A percentile compares a stretch with the other conserved stretches of the same genome.
Conservation (phyloP, 306 rosid species). For the Quercus berberidifolia region DNA sequence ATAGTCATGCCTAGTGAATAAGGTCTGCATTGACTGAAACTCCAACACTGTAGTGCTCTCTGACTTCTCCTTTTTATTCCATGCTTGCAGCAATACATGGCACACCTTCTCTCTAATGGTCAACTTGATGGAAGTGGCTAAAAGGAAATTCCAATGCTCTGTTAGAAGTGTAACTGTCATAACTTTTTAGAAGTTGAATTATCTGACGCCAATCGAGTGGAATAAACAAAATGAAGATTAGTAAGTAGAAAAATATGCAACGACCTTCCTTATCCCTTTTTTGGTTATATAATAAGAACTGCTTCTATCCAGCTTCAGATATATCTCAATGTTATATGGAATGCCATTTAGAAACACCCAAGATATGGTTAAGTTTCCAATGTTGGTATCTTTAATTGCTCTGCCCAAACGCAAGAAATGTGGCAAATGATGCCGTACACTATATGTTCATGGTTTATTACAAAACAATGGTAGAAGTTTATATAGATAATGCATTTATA, state of each 20-base stretch:
- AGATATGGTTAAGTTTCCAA: no score
- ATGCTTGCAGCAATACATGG: constrained; percentile 82
- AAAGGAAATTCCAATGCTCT: neutral
- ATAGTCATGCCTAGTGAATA: neutral
- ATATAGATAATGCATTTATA: no score
- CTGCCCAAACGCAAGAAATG: no score
- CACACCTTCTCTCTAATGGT: constrained; percentile 85
- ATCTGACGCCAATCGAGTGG: neutral
- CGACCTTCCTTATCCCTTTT: neutral
- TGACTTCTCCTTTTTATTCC: constrained; percentile 1
- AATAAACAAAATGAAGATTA: neutral
- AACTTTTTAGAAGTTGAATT: neutral
- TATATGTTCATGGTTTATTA: no score
- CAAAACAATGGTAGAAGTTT: no score
- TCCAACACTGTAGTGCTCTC: neutral
- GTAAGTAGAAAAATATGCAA: neutral
- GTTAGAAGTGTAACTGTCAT: neutral
- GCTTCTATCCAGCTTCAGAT: neutral
- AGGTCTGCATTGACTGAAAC: neutral
- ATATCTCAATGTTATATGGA: neutral
- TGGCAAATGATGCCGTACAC: no score
- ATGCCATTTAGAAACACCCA: no score
- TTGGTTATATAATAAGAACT: neutral
- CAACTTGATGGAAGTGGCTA: constrained; percentile 82
- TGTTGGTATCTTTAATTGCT: neutral